These are phyloP conservation scores for Xylaria sp. DNA, from an alignment of 2,329 filamentous ascomycete genomes.

Conservation along the genomic window DNA sequence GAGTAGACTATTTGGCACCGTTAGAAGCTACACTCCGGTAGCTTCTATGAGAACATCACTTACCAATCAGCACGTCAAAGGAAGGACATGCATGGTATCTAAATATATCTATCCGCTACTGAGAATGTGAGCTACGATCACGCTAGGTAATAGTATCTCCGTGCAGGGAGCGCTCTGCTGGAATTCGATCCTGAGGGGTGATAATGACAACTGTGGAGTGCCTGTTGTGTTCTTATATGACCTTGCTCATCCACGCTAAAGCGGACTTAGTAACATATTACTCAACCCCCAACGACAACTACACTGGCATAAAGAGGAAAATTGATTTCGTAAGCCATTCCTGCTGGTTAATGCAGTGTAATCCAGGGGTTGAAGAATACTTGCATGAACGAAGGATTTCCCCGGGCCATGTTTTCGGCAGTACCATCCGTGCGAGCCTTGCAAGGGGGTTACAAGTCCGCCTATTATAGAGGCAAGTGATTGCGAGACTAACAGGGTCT, in stretches of 20 bases:
- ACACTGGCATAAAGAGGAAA: background rate
- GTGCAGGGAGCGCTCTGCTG: background rate
- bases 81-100: background rate
- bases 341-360: background rate
- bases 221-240: background rate
- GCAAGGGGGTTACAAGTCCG: background rate
- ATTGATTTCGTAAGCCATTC: background rate
- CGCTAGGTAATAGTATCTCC: background rate
- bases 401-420: background rate
- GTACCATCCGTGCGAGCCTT: background rate
- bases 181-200: no score
- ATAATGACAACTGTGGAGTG: no score
- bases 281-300: background rate
- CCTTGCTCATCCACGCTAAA: background rate
- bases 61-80: background rate
- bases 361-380: background rate
- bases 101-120: background rate
- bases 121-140: background rate
- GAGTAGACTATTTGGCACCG: background rate
- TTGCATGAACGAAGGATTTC: slow-evolving; percentile 10
- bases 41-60: background rate
- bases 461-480: background rate
- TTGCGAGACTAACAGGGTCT: background rate
- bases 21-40: background rate
- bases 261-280: background rate